Percentiles rank a stretch among this genome's conserved stretches.
These are phyloP conservation scores for Ilyonectria mors-panacis DNA, from an alignment of 2,329 filamentous ascomycete species.

Conservation along the genomic window DNA sequence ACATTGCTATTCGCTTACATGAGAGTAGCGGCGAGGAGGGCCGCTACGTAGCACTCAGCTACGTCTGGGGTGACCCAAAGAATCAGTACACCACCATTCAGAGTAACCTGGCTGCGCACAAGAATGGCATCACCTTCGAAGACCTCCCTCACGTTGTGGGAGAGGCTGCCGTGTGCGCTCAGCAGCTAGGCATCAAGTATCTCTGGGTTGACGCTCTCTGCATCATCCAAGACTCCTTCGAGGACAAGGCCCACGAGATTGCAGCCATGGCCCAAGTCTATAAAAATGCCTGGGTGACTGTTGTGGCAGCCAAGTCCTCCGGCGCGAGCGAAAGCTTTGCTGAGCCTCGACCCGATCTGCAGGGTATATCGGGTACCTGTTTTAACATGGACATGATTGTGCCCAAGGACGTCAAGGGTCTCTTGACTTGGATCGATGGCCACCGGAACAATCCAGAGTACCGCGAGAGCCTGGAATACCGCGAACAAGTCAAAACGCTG, in stretches of 20 bases:
- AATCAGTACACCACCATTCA: neutral
- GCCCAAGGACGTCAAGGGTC: constrained; percentile 10
- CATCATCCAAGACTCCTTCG: constrained; percentile 26
- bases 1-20: neutral
- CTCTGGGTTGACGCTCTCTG: constrained; percentile 34
- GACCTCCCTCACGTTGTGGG: constrained; percentile 11
- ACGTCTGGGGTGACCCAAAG: constrained; percentile 19
- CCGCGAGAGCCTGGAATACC: neutral
- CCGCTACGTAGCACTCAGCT: constrained; percentile 19
- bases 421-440: constrained; percentile 11
- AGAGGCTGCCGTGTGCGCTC: constrained; percentile 16
- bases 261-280: constrained; percentile 35
- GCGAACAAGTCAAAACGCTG: neutral
- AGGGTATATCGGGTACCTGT: neutral
- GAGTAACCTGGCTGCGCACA: constrained; percentile 4
- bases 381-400: constrained; percentile 12
- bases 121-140: neutral
- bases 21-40: neutral
- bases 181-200: constrained; percentile 14
- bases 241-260: constrained; percentile 28
- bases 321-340: neutral
- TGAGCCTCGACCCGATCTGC: neutral
- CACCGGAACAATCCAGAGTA: constrained; percentile 1
- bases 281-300: constrained; percentile 8
- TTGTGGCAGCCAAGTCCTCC: neutral